These are phyloP conservation scores for Trichosphaerium sp. DNA, from an alignment of 78 protist species.

Conservation along the genomic window DNA sequence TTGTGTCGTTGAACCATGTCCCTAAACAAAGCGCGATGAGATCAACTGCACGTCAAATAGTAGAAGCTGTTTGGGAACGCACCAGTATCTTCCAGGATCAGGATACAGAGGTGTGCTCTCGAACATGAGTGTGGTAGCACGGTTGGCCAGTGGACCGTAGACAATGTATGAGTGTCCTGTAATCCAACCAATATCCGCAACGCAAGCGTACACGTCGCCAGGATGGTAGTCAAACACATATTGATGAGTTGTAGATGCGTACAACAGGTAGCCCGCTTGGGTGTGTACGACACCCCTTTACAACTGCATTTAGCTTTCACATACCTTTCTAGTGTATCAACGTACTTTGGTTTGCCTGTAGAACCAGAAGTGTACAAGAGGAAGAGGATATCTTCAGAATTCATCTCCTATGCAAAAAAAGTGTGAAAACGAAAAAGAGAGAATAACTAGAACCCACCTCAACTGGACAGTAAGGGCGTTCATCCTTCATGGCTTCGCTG, in stretches of 20 bases:
- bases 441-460: too few species aligned
- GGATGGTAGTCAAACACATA: slow-evolving; percentile 79
- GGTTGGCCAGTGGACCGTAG: slow-evolving; percentile 91
- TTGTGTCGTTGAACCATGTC: slow-evolving; percentile 65
- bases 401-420: too few species aligned
- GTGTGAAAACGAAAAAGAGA: too few species aligned
- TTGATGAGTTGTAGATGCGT: slow-evolving; percentile 56
- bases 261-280: slow-evolving; percentile 75
- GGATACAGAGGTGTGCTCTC: slow-evolving; percentile 89
- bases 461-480: slow-evolving; percentile 40
- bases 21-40: neutral
- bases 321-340: neutral
- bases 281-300: slow-evolving; percentile 64
- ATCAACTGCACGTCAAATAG: neutral
- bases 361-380: slow-evolving; percentile 92
- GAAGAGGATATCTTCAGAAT: slow-evolving; percentile 86
- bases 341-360: slow-evolving; percentile 94
- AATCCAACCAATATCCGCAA: slow-evolving; percentile 93
- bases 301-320: neutral
- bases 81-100: slow-evolving; percentile 77
- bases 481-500: slow-evolving; percentile 23
- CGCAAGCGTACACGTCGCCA: slow-evolving; percentile 86
- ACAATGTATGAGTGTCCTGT: slow-evolving; percentile 95
- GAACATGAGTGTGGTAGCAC: slow-evolving; percentile 85
- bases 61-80: neutral